Evolutionary conservation across 441 rosid species (phyloP).

Genomic region (Breynia disticha): DNA sequence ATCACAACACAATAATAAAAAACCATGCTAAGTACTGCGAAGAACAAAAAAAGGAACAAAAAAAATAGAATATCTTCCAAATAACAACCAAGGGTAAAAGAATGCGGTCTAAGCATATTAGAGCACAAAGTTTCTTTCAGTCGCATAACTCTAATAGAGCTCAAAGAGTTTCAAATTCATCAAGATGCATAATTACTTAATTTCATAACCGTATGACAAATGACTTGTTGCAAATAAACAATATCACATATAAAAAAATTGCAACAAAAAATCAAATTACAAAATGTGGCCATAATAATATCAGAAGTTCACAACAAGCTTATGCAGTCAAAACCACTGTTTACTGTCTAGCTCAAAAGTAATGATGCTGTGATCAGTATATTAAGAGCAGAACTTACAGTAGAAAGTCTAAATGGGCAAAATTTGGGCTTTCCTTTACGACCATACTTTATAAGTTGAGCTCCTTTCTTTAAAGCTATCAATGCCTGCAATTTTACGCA

Average conservation of each 20-base stretch:
- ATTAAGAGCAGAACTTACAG: constrained; percentile 42
- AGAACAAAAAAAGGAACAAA: no score
- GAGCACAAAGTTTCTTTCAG: no score
- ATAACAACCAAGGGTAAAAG: no score
- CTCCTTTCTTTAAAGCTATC: constrained; percentile 82
- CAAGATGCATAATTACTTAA: no score
- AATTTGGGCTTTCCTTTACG: constrained; percentile 96
- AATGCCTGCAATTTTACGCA: constrained; percentile 48
- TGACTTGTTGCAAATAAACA: no score
- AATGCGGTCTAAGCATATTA: no score
- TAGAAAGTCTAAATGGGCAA: constrained; percentile 82
- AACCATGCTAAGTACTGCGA: no score
- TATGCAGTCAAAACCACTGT: neutral
- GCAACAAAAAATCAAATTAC: neutral
- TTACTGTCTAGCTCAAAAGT: neutral
- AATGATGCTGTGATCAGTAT: neutral
- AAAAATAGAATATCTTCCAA: no score
- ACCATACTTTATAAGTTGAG: constrained; percentile 91
- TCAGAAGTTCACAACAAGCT: neutral
- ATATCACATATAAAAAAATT: neutral
- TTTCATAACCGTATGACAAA: no score
- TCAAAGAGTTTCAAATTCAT: no score
- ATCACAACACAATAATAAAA: neutral
- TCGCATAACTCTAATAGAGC: no score
- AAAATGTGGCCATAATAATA: neutral